Conservation (phyloP, 768 basidiomycete species). For the Candolleomyces eurysporus region DNA sequence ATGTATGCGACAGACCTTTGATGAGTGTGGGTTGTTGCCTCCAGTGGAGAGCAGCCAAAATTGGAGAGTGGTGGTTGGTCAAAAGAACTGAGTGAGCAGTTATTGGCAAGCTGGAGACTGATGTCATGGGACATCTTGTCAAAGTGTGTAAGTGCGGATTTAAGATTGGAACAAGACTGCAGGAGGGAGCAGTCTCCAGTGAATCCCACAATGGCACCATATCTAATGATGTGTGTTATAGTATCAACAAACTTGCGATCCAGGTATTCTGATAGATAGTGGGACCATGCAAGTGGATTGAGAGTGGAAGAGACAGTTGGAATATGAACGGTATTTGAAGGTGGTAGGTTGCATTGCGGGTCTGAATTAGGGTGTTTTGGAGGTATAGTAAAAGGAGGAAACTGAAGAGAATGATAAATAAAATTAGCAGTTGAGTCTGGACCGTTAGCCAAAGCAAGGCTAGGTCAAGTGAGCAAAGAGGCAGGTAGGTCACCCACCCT, state of each 20-base stretch:
- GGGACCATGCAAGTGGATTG: slow-evolving; percentile 15
- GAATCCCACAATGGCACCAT: slow-evolving; percentile 27
- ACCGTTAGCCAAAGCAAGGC: neutral
- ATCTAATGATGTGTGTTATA: slow-evolving; percentile 23
- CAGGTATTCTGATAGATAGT: slow-evolving; percentile 25
- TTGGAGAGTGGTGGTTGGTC: neutral
- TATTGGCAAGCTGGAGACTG: neutral
- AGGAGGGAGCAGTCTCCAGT: slow-evolving; percentile 4
- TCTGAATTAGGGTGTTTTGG: slow-evolving; percentile 21
- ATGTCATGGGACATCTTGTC: neutral
- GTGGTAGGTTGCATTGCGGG: slow-evolving; percentile 19
- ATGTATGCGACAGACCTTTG: neutral
- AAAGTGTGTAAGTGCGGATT: slow-evolving; percentile 18
- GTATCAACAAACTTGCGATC: slow-evolving; percentile 22
- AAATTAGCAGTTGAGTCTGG: neutral
- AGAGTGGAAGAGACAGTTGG: slow-evolving; percentile 16
- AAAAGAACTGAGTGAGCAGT: neutral
- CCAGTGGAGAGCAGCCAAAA: neutral
- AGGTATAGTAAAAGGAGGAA: slow-evolving; percentile 1
- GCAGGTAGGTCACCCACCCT: neutral
- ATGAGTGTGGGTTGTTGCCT: neutral
- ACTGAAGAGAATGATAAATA: neutral
- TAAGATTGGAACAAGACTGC: slow-evolving; percentile 21
- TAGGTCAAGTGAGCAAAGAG: neutral
- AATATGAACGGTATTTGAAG: neutral